These are phyloP conservation scores for Pterulicium gracile DNA, from an alignment of 1,284 basidiomycete genomes.

Conservation along the genomic window DNA sequence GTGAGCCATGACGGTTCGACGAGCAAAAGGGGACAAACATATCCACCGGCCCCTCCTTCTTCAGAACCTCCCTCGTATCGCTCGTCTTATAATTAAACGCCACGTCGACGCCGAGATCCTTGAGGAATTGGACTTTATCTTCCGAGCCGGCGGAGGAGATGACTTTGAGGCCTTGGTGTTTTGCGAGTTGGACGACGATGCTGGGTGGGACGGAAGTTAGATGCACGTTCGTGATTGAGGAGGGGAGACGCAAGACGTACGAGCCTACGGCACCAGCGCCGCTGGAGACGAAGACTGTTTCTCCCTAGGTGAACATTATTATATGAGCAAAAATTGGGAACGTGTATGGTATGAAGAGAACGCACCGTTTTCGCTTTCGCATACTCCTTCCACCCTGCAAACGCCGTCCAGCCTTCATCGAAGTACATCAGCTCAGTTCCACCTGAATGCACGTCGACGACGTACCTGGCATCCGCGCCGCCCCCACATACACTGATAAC, in stretches of 20 bases:
- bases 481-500: constrained; percentile 19
- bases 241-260: constrained; percentile 17
- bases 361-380: constrained; percentile 13
- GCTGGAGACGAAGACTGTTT: constrained; percentile 36
- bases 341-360: neutral
- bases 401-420: constrained; percentile 17
- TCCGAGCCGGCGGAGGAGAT: constrained; percentile 46
- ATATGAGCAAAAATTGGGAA: no score
- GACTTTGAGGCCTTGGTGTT: constrained; percentile 36
- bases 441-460: neutral
- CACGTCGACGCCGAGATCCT: constrained; percentile 37
- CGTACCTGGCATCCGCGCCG: constrained; percentile 23
- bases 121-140: constrained; percentile 41
- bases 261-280: constrained; percentile 25
- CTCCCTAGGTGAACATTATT: constrained; percentile 21
- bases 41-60: constrained; percentile 30
- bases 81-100: constrained; percentile 49
- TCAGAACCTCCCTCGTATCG: constrained; percentile 28
- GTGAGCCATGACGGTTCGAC: neutral
- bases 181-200: constrained; percentile 30
- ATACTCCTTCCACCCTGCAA: constrained; percentile 15
- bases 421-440: neutral
- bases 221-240: no score
- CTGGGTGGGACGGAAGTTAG: neutral
- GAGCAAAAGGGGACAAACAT: constrained; percentile 22